Evolutionary conservation across 805 yeast genomes (phyloP), one percentile per base, ranked within the genome.

Genomic region (Wickerhamiella siamensis): DNA sequence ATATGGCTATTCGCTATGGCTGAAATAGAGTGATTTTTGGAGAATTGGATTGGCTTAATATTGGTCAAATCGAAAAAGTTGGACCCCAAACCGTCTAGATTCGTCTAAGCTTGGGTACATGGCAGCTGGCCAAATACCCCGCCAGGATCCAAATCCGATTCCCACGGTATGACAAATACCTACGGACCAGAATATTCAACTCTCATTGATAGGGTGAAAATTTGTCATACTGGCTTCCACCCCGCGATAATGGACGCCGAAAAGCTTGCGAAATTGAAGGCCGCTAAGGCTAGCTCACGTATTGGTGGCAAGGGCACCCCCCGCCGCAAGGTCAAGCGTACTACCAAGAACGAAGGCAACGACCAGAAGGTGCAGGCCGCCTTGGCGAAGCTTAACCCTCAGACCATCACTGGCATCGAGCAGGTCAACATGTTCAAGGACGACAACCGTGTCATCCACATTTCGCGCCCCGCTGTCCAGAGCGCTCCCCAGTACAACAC

Each of bases 401-500:
- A 80, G 67, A 80, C 84, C 58, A 69, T 88, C 56, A 86, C 81
- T 53, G 84, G 82, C 59, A 79, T 88, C 58, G 94, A 84, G 64
- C 96, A 88, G 72, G 97, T 95, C 60, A 88, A 87, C 77, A 83
- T 88, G 74, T 87, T 91, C 82, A 81, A 74, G 67, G 95, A 84
- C 51, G 95, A 88, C 65, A 96, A 96, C 62, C 80, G 79, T 62
- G 95, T 91, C 51, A 70, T 88, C 66, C 95, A 88, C 72, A 84
- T 91, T 75, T 77, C 82, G 74, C 80, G 91, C 66, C 95, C 91
- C 53, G 93, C 91, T 69, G 91, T 87, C 51, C 96, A 88, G 72
- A 83, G 83, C 55, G 84, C 95, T 57, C 77, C 83, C 57, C 79
- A 78, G 58, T 71, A 79, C 73, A 87, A 88, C 77, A 81, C 94